These are phyloP conservation scores for Mycothermus thermophilus DNA, from an alignment of 495 filamentous ascomycete genomes.

Conservation along the genomic window DNA sequence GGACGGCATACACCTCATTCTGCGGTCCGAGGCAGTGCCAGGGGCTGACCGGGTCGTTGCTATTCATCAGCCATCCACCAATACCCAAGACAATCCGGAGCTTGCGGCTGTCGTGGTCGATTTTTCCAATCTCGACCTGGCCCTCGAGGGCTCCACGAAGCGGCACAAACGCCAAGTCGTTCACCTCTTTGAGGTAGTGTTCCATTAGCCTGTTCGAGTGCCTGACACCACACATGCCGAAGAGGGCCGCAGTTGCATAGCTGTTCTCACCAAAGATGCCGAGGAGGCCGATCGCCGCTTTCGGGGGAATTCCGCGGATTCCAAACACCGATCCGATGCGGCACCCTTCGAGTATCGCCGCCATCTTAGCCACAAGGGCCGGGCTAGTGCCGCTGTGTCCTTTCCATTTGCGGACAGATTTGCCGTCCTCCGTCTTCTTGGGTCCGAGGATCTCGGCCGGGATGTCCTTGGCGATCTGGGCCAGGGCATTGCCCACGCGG, in stretches of 20 bases:
- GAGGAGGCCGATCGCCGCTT: conserved; percentile 57
- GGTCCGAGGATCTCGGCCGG: conserved; percentile 51
- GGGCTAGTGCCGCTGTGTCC: no score
- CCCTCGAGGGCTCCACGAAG: conserved; percentile 33
- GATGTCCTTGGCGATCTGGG: conserved; percentile 59
- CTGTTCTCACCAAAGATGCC: conserved; percentile 65
- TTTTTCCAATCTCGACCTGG: conserved; percentile 27
- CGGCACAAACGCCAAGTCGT: conserved; percentile 81
- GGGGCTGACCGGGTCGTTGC: conserved; percentile 53
- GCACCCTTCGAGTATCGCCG: no score
- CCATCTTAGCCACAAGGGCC: no score
- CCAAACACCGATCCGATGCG: conserved; percentile 72
- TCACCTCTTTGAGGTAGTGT: conserved; percentile 69
- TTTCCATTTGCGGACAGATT: conserved; percentile 58
- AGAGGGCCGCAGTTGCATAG: conserved; percentile 66
- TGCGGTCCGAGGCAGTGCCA: conserved; percentile 61
- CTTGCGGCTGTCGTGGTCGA: conserved; percentile 37
- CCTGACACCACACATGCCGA: conserved; percentile 77
- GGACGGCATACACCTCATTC: conserved; percentile 68
- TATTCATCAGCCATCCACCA: conserved; percentile 63
- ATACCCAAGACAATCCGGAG: conserved; percentile 73
- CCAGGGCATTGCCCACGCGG: conserved; percentile 56
- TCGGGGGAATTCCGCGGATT: conserved; percentile 47
- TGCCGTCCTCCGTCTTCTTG: conserved; percentile 53
- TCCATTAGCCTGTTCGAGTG: conserved; percentile 83